Percentiles rank a stretch among this genome's conserved stretches.
Evolutionary conservation across 2,329 filamentous ascomycete species (phyloP).

Genomic region (Aspergillus fijiensis): DNA sequence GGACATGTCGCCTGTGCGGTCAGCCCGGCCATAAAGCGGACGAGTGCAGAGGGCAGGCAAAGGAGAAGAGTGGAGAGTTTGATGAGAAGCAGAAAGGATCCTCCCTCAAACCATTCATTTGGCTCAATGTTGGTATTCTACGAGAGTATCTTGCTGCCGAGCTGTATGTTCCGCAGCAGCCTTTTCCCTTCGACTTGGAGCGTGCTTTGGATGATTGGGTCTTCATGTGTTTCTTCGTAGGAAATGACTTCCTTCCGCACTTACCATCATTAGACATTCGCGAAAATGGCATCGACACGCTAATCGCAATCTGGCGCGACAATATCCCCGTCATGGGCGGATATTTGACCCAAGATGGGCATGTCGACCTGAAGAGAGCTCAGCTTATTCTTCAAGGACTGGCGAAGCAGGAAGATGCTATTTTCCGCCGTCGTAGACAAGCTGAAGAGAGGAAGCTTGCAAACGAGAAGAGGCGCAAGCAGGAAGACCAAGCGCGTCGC

Average conservation of each 20-base stretch:
- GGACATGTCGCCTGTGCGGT: slow-evolving; percentile 83
- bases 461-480: slow-evolving; percentile 72
- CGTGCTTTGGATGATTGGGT: slow-evolving; percentile 97
- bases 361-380: slow-evolving; percentile 80
- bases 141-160: slow-evolving; percentile 92
- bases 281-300: slow-evolving; percentile 93
- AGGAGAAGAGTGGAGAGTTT: slow-evolving; percentile 74
- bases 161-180: slow-evolving; percentile 76
- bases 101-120: slow-evolving; percentile 89
- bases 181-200: slow-evolving; percentile 89
- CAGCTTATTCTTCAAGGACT: slow-evolving; percentile 86
- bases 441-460: slow-evolving; percentile 80
- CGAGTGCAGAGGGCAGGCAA: slow-evolving; percentile 76
- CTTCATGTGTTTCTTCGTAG: slow-evolving; percentile 98
- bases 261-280: slow-evolving; percentile 95
- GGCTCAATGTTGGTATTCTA: slow-evolving; percentile 89
- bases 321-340: slow-evolving; percentile 89
- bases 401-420: slow-evolving; percentile 88
- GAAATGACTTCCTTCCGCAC: slow-evolving; percentile 97
- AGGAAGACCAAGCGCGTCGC: slow-evolving; percentile 62
- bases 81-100: slow-evolving; percentile 74
- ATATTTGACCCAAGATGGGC: slow-evolving; percentile 92
- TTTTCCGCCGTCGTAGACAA: slow-evolving; percentile 85
- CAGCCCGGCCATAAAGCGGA: slow-evolving; percentile 88
- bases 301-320: slow-evolving; percentile 96